Percentiles rank a stretch among this genome's conserved stretches.
These are phyloP conservation scores for Pelargonium hybrid DNA, from an alignment of 441 rosid genomes.

Conservation along the genomic window DNA sequence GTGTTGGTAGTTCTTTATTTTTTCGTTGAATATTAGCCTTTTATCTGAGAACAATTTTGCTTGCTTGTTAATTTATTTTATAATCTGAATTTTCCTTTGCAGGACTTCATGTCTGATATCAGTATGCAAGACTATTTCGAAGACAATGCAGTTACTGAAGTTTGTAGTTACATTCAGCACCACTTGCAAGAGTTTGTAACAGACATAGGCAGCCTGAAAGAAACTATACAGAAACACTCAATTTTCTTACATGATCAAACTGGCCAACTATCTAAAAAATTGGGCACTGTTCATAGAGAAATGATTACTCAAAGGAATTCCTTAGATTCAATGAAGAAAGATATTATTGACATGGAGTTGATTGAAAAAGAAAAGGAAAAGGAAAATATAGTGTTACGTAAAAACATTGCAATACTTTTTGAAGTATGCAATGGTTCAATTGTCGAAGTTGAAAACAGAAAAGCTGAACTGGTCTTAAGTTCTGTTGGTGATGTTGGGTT, in stretches of 20 bases:
- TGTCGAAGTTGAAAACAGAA: constrained; percentile 59
- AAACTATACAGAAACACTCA: constrained; percentile 40
- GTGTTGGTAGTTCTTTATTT: not conserved
- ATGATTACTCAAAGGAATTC: constrained; percentile 34
- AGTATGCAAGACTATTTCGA: constrained; percentile 36
- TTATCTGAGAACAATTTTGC: not conserved
- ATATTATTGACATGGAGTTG: constrained; percentile 33
- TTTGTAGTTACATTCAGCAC: constrained; percentile 35
- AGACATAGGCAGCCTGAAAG: constrained; percentile 39
- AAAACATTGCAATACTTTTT: constrained; percentile 49
- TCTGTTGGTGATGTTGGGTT: constrained; percentile 23
- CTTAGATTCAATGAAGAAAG: constrained; percentile 36
- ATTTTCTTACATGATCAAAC: constrained; percentile 43
- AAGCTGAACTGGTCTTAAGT: constrained; percentile 38
- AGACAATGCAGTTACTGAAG: constrained; percentile 31
- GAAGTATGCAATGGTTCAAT: constrained; percentile 57
- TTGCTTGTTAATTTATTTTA: not conserved
- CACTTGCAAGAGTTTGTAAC: constrained; percentile 46
- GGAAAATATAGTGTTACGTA: constrained; percentile 44
- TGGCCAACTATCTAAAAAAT: constrained; percentile 32
- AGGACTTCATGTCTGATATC: constrained; percentile 48
- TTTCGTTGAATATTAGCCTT: not conserved
- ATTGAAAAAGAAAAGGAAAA: constrained; percentile 40
- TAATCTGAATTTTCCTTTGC: constrained; percentile 11
- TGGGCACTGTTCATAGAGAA: constrained; percentile 35